These are phyloP conservation scores for Echites panduratus DNA, from an alignment of 257 asterid species.

Conservation along the genomic window DNA sequence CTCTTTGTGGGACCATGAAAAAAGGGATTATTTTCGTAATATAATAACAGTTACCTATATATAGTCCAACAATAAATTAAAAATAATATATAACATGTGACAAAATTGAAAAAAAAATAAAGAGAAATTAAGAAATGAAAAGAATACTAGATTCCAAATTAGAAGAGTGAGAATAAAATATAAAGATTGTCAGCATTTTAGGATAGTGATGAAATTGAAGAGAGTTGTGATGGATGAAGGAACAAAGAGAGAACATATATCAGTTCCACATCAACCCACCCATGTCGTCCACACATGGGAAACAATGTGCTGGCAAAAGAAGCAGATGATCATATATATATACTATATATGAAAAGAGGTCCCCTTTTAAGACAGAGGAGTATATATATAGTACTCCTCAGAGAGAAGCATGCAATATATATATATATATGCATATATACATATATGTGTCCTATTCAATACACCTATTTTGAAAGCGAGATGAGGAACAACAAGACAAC, in stretches of 20 bases:
- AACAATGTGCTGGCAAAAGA: conserved; percentile 25
- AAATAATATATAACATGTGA: not conserved
- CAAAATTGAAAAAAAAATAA: no score
- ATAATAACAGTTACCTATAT: no score
- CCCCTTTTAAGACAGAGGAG: conserved; percentile 20
- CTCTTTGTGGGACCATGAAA: no score
- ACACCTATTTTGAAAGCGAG: conserved; percentile 43
- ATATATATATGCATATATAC: no score
- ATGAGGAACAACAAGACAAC: conserved; percentile 33
- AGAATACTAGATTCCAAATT: not conserved
- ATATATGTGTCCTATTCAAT: conserved; percentile 31
- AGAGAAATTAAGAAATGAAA: not conserved
- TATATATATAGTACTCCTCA: conserved; percentile 35
- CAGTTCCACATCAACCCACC: conserved; percentile 3
- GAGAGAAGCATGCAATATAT: not conserved
- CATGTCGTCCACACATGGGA: conserved; percentile 23
- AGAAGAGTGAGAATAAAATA: not conserved
- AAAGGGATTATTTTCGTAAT: no score
- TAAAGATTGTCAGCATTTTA: not conserved
- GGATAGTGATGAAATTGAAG: not conserved
- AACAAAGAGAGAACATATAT: not conserved
- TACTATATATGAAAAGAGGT: conserved; percentile 23
- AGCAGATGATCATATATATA: conserved; percentile 4
- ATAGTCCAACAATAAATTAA: not conserved
- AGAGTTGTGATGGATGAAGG: not conserved